Conservation (phyloP, 2,329 filamentous ascomycete genomes). For the Fonsecaea monophora region DNA sequence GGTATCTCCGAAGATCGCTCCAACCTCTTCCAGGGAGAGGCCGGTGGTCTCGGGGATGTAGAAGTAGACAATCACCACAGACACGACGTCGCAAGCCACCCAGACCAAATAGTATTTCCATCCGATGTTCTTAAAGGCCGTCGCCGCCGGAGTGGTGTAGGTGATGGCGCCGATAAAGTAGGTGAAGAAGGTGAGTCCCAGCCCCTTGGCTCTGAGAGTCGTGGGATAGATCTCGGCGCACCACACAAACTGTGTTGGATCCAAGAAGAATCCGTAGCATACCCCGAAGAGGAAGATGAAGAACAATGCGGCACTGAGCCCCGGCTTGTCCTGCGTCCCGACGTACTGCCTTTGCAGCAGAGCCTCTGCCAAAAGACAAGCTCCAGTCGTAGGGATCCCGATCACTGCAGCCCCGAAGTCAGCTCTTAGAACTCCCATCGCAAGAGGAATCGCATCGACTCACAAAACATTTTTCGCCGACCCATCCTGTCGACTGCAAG, state of each 20-base stretch:
- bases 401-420: too few relatives aligned
- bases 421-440: too few relatives aligned
- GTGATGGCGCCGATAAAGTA: background rate
- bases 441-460: background rate
- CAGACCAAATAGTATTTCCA: conserved; percentile 38
- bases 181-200: conserved; percentile 9
- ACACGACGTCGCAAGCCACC: conserved; percentile 4
- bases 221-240: conserved; percentile 35
- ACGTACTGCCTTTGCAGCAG: conserved; percentile 39
- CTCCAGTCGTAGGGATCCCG: too few relatives aligned
- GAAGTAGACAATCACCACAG: conserved; percentile 11
- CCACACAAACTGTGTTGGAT: conserved; percentile 7
- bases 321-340: conserved; percentile 44
- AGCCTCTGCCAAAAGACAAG: conserved; percentile 9
- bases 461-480: conserved; percentile 52
- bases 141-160: conserved; percentile 10
- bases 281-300: conserved; percentile 50
- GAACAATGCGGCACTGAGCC: conserved; percentile 47
- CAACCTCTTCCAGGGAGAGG: conserved; percentile 42
- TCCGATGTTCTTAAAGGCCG: conserved; percentile 15
- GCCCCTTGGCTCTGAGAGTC: conserved; percentile 12
- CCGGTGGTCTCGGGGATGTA: conserved; percentile 75
- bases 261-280: conserved; percentile 42
- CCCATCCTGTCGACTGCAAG: conserved; percentile 70
- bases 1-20: conserved; percentile 24